A percentile compares a stretch with the other conserved stretches of the same genome.
Conservation (phyloP, 805 yeast species). For the Phaffomyces antillensis region DNA sequence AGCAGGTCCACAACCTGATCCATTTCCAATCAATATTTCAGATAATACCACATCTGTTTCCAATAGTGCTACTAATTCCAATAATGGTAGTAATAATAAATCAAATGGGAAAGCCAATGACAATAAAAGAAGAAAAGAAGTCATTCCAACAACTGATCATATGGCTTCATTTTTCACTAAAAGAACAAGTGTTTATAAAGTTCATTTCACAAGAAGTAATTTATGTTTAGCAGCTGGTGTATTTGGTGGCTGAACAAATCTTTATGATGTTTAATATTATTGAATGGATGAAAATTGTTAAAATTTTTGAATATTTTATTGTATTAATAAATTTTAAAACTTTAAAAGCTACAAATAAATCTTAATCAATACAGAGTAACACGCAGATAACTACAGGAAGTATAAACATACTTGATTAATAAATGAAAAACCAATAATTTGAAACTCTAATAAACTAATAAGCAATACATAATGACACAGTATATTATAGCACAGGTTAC, state of each 20-base stretch:
- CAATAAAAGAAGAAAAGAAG: constrained; percentile 53
- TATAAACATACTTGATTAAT: too few species aligned
- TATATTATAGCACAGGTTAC: too few species aligned
- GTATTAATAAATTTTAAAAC: too few species aligned
- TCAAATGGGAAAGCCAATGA: constrained; percentile 33
- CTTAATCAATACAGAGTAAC: too few species aligned
- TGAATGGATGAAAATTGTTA: too few species aligned
- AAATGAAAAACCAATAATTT: too few species aligned
- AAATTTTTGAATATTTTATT: too few species aligned
- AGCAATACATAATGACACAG: too few species aligned
- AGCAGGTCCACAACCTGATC: constrained; percentile 71
- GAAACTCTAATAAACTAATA: too few species aligned
- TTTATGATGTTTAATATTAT: not conserved
- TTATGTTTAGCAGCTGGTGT: constrained; percentile 92
- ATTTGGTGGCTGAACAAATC: constrained; percentile 29
- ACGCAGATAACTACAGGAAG: too few species aligned
- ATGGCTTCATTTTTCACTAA: constrained; percentile 92
- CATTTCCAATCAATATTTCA: constrained; percentile 37
- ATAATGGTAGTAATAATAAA: constrained; percentile 10
- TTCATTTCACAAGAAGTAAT: constrained; percentile 86
- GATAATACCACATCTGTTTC: constrained; percentile 25
- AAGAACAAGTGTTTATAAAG: constrained; percentile 88
- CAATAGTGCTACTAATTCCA: constrained; percentile 7
- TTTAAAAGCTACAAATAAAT: too few species aligned
- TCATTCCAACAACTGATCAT: constrained; percentile 81